Percentiles rank a stretch among this genome's conserved stretches.
These are phyloP conservation scores for Malassezia sp. DNA, from an alignment of 1,284 basidiomycete genomes.

Conservation along the genomic window DNA sequence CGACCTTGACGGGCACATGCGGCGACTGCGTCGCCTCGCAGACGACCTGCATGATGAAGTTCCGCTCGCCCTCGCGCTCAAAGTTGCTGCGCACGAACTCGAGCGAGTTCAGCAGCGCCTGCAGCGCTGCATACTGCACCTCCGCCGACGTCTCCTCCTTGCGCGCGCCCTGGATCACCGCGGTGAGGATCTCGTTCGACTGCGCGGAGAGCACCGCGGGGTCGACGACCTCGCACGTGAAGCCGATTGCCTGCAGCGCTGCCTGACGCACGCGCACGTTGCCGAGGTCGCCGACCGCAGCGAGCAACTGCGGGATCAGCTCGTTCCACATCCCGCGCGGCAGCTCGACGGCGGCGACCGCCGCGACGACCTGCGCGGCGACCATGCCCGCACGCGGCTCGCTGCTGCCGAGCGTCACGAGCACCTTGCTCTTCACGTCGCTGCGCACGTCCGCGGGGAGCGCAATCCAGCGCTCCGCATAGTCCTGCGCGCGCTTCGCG, in stretches of 20 bases:
- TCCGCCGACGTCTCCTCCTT: conserved; percentile 81
- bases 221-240: conserved; percentile 80
- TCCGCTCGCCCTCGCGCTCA: conserved; percentile 73
- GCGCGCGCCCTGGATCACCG: conserved; percentile 92
- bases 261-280: conserved; percentile 73
- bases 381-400: conserved; percentile 67
- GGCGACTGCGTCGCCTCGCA: conserved; percentile 91
- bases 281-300: conserved; percentile 67
- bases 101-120: conserved; percentile 85
- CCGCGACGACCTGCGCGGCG: conserved; percentile 83
- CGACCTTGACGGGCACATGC: conserved; percentile 56
- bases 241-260: conserved; percentile 88
- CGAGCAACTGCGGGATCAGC: conserved; percentile 73
- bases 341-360: conserved; percentile 84
- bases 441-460: conserved; percentile 60
- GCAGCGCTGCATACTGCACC: conserved; percentile 87
- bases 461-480: conserved; percentile 57
- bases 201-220: conserved; percentile 68
- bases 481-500: conserved; percentile 51
- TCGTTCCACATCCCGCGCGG: conserved; percentile 78
- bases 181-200: conserved; percentile 95
- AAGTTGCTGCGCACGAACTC: conserved; percentile 98
- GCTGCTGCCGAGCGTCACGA: conserved; percentile 68
- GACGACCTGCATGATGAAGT: conserved; percentile 99
- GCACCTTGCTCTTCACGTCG: conserved; percentile 78